Conservation (phyloP, 306 rosid genomes). For the Cucumis cinereus region DNA sequence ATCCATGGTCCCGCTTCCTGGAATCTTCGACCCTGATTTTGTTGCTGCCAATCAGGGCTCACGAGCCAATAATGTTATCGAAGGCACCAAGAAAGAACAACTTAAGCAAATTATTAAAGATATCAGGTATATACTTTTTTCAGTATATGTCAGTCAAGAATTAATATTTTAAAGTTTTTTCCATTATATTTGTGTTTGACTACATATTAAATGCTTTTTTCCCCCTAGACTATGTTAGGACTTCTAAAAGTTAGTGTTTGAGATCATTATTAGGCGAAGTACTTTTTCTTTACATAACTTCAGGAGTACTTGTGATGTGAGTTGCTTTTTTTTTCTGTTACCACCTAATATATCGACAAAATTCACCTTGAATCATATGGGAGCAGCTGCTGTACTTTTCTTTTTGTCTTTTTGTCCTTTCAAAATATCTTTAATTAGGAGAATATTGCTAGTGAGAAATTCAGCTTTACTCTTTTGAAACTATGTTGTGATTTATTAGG, state of each 20-base stretch:
- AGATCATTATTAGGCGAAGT: background rate
- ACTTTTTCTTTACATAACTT: background rate
- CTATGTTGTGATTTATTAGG: conserved; percentile 25
- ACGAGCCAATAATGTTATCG: conserved; percentile 80
- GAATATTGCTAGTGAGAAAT: background rate
- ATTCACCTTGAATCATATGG: background rate
- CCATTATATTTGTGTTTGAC: background rate
- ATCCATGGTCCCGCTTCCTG: conserved; percentile 94
- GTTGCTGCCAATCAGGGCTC: conserved; percentile 91
- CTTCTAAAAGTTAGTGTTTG: background rate
- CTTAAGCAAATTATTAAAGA: conserved; percentile 64
- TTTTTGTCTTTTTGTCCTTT: background rate
- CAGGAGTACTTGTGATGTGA: background rate
- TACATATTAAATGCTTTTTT: background rate
- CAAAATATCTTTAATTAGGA: background rate
- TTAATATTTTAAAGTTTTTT: background rate
- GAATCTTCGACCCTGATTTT: conserved; percentile 81
- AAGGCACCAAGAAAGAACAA: conserved; percentile 87
- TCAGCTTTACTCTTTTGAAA: background rate
- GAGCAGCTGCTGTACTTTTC: background rate
- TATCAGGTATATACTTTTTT: conserved; percentile 34
- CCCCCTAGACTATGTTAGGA: background rate
- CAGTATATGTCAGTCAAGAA: background rate
- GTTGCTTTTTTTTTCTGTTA: background rate
- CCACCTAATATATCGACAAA: background rate